Conservation (phyloP, 305 asterid species). For the Fraxinus dipetala region DNA sequence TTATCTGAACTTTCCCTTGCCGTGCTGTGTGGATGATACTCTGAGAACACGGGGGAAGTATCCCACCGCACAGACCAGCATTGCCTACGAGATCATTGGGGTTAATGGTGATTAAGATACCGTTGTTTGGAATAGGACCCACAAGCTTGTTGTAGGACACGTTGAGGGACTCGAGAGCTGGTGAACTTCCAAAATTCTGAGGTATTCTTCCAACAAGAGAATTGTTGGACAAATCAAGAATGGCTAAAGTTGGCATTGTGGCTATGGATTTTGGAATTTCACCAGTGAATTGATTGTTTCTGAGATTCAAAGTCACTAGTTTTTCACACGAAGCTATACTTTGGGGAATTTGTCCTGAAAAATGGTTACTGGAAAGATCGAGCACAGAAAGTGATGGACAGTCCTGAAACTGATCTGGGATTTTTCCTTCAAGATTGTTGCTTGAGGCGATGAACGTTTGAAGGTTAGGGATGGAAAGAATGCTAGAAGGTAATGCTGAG, state of each 20-base stretch:
- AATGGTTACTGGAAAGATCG: conserved; percentile 59
- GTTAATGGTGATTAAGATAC: conserved; percentile 53
- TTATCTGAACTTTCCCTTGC: conserved; percentile 33
- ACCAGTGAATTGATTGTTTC: conserved; percentile 51
- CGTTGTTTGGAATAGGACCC: conserved; percentile 68
- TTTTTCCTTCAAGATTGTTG: conserved; percentile 55
- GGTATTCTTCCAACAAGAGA: conserved; percentile 65
- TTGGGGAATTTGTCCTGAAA: conserved; percentile 59
- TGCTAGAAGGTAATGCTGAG: conserved; percentile 48
- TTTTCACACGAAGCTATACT: conserved; percentile 66
- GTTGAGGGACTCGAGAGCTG: conserved; percentile 67
- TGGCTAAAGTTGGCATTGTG: conserved; percentile 51
- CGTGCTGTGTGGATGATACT: conserved; percentile 16
- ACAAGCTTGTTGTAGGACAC: conserved; percentile 60
- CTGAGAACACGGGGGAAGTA: conserved; percentile 57
- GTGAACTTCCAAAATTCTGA: conserved; percentile 55
- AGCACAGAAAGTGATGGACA: conserved; percentile 58
- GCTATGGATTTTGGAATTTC: conserved; percentile 64
- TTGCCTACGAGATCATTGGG: conserved; percentile 63
- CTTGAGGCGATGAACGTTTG: conserved; percentile 55
- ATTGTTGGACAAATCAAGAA: conserved; percentile 70
- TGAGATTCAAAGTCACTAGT: conserved; percentile 53
- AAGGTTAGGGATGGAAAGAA: conserved; percentile 56
- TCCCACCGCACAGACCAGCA: conserved; percentile 63
- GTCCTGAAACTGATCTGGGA: conserved; percentile 64